Base-by-base conservation (phyloP, 2,329 filamentous ascomycete species). In the Didymella keratinophila region DNA sequence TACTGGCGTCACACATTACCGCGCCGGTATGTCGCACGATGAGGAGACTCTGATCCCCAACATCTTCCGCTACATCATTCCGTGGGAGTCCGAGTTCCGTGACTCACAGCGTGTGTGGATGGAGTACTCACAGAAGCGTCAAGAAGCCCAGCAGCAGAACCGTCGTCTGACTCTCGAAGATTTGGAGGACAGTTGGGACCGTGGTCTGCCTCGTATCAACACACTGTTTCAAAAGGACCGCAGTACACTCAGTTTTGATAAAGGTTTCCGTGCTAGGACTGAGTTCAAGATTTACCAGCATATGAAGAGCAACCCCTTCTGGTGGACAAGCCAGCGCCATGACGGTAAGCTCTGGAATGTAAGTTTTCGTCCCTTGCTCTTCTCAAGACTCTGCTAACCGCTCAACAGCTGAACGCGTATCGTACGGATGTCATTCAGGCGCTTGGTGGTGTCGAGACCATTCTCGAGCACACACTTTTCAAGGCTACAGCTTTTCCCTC, bases 51-150 rank as follows among this genome's bases (percentile, higher is more conserved):
- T 99, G 52, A 99, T 99, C 59, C 95, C 95, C 10, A 98, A 99
- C 76, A 99, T 99, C 70, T 98, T 98, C 88, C 89, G 95, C 60
- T 99, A 99, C 79, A 98, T 99, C 75, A 97, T 98, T 65, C 94
- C 95, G 0, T 99, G 95, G 95, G 95, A 99, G 76, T 92, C 94
- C 1, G 95, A 99, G 76, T 99, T 99, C 78, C 96, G 98, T 67
- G 96, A 99, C 76, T 99, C 95, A 4, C 96, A 99, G 76, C 89
- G 96, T 68, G 95, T 99, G 1, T 99, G 95, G 95, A 98, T 95
- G 25, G 95, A 99, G 71, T 99, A 99, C 74, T 97, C 94, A 0
- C 95, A 99, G 80, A 99, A 99, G 83, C 89, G 95, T 45, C 84
- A 96, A 65, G 95, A 99, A 75, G 96, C 95, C 20, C 96, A 97